A percentile compares a stretch with the other conserved stretches of the same genome.
phyloP scores from a whole-genome alignment of 768 basidiomycete species.

The Leccinum subtestaceum region DNA sequence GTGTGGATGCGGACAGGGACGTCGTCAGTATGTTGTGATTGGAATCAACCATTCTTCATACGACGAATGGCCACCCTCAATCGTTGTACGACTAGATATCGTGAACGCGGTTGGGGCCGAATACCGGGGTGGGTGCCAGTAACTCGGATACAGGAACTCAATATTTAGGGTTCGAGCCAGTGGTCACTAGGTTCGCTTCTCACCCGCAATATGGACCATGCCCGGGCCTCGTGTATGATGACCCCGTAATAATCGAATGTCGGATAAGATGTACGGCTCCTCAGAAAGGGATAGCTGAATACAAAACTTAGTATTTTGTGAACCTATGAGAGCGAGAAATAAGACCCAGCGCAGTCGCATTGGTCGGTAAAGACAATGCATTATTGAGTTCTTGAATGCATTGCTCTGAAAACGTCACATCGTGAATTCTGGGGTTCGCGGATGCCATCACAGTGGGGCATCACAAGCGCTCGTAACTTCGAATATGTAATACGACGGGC shows the following conservation, averaged over 20 bases:
- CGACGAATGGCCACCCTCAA: not conserved
- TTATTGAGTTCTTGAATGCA: not conserved
- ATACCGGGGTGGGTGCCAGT: not conserved
- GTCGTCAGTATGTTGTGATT: not conserved
- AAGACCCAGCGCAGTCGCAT: not conserved
- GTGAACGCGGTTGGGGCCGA: not conserved
- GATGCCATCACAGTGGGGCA: not conserved
- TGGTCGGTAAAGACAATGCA: not conserved
- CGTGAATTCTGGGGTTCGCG: not conserved
- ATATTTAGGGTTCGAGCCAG: not conserved
- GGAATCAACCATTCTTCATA: not conserved
- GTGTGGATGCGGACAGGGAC: not conserved
- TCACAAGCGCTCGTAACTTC: not conserved
- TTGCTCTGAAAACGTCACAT: not conserved
- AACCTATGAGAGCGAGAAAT: not conserved
- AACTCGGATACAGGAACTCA: not conserved
- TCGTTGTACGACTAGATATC: not conserved
- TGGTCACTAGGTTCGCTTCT: not conserved
- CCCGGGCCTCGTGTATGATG: not conserved
- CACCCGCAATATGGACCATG: not conserved
- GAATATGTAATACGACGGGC: not conserved
- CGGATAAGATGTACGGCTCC: not conserved
- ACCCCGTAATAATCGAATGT: not conserved
- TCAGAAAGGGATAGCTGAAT: not conserved
- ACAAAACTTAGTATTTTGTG: not conserved